Base-by-base conservation (phyloP, 176 grass and related monocot species). In the Cymbopogon citratus region DNA sequence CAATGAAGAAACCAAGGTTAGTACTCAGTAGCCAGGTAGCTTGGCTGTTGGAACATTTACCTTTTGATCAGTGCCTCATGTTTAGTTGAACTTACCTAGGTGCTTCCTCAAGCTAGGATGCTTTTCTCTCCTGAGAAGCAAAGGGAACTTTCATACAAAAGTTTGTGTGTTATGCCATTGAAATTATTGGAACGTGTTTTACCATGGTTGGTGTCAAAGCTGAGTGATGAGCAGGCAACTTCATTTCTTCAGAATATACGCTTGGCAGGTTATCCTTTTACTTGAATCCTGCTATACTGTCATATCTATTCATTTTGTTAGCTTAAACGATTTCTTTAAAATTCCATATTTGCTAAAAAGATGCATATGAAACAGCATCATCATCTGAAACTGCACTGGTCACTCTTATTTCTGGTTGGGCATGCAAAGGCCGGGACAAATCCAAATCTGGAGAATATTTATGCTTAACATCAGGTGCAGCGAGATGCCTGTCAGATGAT, bases 401-500 rank as follows among this genome's bases (percentile, higher is more conserved):
- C 68, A 99, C 89, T 67, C 91, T 99, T 81, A 88, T 99, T 39
- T 96, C 89, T 88, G 97, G 97, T 64, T 99, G 97, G 97, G 89
- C 89, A 6, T 99, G 97, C 85, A 99, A 99, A 86, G 91, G 87
- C 21, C 85, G 83, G 73, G 91, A 90, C 83, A 88, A 82, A 61
- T 85, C 85, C 52, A 87, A 73, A 77, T 84, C 83, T 90, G 85
- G 92, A 74, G 94, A 91, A 79, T 96, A 93, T 77, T 81, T 91
- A 90, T 96, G 89, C 68, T 82, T 91, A 83, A 81, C 87, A 59
- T 87, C 97, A 51, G 80, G 72, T 21, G n/a, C 75, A 70, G 54
- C 43, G 8, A 80, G 52, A 49, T 91, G 89, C 77, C 44, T 80
- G 9, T 79, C 84, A 57, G 80, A 87, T 24, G 77, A 85, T 84